Percentiles rank a stretch among this genome's conserved stretches.
These are phyloP conservation scores for Oryza meridionalis DNA, from an alignment of 176 grass and related monocot genomes.

Conservation along the genomic window DNA sequence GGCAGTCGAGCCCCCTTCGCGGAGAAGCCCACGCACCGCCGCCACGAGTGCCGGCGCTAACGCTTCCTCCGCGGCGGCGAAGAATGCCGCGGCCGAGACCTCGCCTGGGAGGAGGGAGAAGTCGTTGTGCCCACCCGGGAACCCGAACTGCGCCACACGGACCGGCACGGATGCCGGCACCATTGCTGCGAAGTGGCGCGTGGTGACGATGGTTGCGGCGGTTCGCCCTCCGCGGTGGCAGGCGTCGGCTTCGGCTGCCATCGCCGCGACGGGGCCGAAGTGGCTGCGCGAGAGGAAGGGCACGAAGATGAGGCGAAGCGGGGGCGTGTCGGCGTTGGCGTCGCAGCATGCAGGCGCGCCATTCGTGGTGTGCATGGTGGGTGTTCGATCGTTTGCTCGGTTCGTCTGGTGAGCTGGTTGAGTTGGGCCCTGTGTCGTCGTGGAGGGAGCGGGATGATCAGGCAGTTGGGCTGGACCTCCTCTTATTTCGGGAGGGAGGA, in stretches of 20 bases:
- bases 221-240: slow-evolving; percentile 28
- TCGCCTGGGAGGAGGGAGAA: slow-evolving; percentile 51
- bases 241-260: slow-evolving; percentile 38
- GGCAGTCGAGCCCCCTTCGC: neutral
- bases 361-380: neutral
- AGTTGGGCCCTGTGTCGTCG: neutral
- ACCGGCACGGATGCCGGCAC: neutral
- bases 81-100: slow-evolving; percentile 16
- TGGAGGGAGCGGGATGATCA: neutral
- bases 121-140: slow-evolving; percentile 31
- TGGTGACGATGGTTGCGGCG: slow-evolving; percentile 41
- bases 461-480: neutral
- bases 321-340: neutral
- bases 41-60: slow-evolving; percentile 27
- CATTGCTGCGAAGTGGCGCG: slow-evolving; percentile 39
- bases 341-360: neutral
- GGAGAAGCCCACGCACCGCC: neutral
- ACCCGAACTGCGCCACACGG: slow-evolving; percentile 28
- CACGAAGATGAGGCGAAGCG: slow-evolving; percentile 48
- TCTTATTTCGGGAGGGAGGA: neutral
- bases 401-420: neutral
- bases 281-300: slow-evolving; percentile 55
- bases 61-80: slow-evolving; percentile 28
- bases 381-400: neutral
- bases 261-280: slow-evolving; percentile 39